These are phyloP conservation scores for Candida chilensis DNA, from an alignment of 805 yeast genomes.

Conservation along the genomic window DNA sequence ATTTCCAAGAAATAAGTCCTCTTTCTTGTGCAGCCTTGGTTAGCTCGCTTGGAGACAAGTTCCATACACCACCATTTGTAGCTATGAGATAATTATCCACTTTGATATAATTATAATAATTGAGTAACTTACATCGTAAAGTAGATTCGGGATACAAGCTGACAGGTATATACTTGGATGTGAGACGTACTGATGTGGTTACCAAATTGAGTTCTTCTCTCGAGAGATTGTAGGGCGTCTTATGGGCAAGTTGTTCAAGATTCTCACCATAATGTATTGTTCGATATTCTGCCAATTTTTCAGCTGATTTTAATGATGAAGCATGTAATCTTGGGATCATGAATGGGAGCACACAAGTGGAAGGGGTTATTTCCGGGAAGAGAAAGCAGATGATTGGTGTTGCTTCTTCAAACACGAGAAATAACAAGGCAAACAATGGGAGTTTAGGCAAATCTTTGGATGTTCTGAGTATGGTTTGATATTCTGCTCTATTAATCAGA, in stretches of 20 bases:
- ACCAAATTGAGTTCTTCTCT: conserved; percentile 14
- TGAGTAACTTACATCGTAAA: conserved; percentile 21
- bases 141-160: conserved; percentile 18
- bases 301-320: conserved; percentile 7
- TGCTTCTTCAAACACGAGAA: conserved; percentile 40
- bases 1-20: conserved; percentile 17
- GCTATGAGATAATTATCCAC: conserved; percentile 24
- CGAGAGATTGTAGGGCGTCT: conserved; percentile 25
- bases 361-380: conserved; percentile 48
- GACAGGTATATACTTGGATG: conserved; percentile 20
- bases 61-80: conserved; percentile 15
- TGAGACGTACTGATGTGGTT: conserved; percentile 15
- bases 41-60: conserved; percentile 20
- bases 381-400: conserved; percentile 44
- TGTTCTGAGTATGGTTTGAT: conserved; percentile 34
- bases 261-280: conserved; percentile 3
- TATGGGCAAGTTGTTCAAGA: conserved; percentile 12
- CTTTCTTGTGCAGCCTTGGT: conserved; percentile 28
- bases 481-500: conserved; percentile 33
- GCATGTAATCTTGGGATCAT: conserved; percentile 23
- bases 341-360: conserved; percentile 45
- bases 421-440: conserved; percentile 40
- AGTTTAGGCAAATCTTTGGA: conserved; percentile 36
- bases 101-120: conserved; percentile 22
- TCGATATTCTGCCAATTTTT: conserved; percentile 6